Evolutionary conservation across 1,284 basidiomycete genomes (phyloP).

Genomic region (Meira nashicola): DNA sequence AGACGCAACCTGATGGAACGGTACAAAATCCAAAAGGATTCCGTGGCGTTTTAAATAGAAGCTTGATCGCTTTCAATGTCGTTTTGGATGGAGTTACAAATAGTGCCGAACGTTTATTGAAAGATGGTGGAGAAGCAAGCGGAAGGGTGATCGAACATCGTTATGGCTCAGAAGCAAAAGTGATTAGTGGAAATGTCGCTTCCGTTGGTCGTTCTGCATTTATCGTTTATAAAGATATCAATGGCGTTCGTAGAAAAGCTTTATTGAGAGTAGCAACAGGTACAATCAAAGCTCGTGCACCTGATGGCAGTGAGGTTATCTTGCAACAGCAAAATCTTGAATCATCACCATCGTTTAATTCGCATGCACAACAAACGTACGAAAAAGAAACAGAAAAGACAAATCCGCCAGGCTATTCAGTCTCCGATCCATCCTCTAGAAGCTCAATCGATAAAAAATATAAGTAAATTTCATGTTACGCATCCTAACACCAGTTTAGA

Average conservation of each 20-base stretch:
- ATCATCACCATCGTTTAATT: no score
- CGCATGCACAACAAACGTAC: neutral
- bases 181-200: constrained; percentile 38
- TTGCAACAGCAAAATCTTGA: neutral
- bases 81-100: constrained; percentile 52
- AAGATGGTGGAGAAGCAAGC: constrained; percentile 40
- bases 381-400: neutral
- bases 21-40: constrained; percentile 39
- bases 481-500: no score
- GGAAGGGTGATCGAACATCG: constrained; percentile 50
- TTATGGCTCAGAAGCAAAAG: constrained; percentile 49
- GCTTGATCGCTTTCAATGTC: constrained; percentile 48
- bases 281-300: constrained; percentile 6
- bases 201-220: constrained; percentile 41
- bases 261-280: constrained; percentile 8
- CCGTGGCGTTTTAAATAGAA: constrained; percentile 46
- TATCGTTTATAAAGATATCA: constrained; percentile 48
- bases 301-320: constrained; percentile 5
- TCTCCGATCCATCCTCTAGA: no score
- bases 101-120: constrained; percentile 36
- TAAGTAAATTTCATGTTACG: no score
- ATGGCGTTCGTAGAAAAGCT: constrained; percentile 11
- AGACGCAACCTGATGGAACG: constrained; percentile 24
- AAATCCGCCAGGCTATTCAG: neutral
- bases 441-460: no score